These are phyloP conservation scores for Xerocomus amazonicus DNA, from an alignment of 1,284 basidiomycete genomes.

Conservation along the genomic window DNA sequence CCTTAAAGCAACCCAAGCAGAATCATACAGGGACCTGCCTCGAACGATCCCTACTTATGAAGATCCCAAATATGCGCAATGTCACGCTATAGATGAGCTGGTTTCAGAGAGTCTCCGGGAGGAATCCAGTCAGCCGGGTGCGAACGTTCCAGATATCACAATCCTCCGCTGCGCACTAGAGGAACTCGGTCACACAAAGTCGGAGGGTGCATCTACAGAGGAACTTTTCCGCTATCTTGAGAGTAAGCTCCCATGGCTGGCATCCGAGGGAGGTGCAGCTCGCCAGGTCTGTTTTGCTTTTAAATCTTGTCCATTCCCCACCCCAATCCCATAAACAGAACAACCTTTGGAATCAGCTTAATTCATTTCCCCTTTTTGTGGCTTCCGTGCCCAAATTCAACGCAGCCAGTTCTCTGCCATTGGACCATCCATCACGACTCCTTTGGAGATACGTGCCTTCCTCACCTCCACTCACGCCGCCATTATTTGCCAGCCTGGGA, in stretches of 20 bases:
- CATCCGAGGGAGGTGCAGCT: constrained; percentile 39
- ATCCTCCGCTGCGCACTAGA: constrained; percentile 59
- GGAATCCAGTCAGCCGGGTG: constrained; percentile 28
- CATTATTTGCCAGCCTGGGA: constrained; percentile 45
- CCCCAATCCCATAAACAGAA: constrained; percentile 37
- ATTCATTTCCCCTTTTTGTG: constrained; percentile 49
- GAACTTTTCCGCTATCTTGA: constrained; percentile 58
- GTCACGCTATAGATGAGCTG: constrained; percentile 47
- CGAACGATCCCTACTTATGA: constrained; percentile 49
- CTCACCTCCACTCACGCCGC: constrained; percentile 37
- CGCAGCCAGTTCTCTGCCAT: constrained; percentile 2
- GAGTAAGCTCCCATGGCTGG: constrained; percentile 53
- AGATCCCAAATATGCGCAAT: constrained; percentile 41
- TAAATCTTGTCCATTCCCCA: constrained; percentile 1
- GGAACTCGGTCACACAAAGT: constrained; percentile 43
- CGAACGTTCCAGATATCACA: constrained; percentile 48
- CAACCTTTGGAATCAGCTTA: constrained; percentile 58
- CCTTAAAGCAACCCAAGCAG: constrained; percentile 50
- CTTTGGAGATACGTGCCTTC: constrained; percentile 55
- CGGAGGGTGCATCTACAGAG: constrained; percentile 46
- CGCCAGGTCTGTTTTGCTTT: constrained; percentile 46
- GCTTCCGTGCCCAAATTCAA: constrained; percentile 19
- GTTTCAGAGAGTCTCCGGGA: constrained; percentile 29
- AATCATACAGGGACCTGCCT: constrained; percentile 55
- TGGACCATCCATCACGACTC: constrained; percentile 30